These are phyloP conservation scores for Kodamaea restingae DNA, from an alignment of 805 yeast genomes.

Conservation along the genomic window DNA sequence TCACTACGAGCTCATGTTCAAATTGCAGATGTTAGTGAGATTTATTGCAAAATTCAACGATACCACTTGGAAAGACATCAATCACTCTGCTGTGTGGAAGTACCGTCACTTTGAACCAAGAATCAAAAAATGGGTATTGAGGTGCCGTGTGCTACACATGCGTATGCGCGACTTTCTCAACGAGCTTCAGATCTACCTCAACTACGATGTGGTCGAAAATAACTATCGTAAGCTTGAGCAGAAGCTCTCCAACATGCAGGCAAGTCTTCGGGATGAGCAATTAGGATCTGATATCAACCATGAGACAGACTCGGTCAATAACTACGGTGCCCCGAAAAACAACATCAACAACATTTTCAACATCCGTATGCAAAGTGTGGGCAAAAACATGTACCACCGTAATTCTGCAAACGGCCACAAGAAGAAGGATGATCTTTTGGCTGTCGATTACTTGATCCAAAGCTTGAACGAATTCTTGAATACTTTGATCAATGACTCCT, in stretches of 20 bases:
- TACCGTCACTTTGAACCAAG: slow-evolving; percentile 40
- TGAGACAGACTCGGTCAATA: slow-evolving; percentile 8
- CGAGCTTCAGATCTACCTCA: slow-evolving; percentile 52
- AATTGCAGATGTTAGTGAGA: slow-evolving; percentile 64
- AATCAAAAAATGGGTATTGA: slow-evolving; percentile 50
- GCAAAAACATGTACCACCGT: slow-evolving; percentile 6
- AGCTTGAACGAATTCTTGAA: slow-evolving; percentile 56
- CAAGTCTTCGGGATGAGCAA: slow-evolving; percentile 7
- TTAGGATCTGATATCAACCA: slow-evolving; percentile 13
- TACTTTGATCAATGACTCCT: slow-evolving; percentile 59
- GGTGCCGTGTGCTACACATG: slow-evolving; percentile 52
- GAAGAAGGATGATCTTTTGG: slow-evolving; percentile 1
- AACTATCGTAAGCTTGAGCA: slow-evolving; percentile 45
- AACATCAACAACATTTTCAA: slow-evolving; percentile 22
- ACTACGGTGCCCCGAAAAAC: slow-evolving; percentile 9
- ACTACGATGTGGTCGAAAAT: slow-evolving; percentile 55
- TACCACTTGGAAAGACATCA: slow-evolving; percentile 68
- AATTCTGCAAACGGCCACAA: slow-evolving; percentile 1
- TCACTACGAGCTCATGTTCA: slow-evolving; percentile 76
- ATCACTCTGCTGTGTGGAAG: slow-evolving; percentile 64
- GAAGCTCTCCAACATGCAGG: slow-evolving; percentile 13
- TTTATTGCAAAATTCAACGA: slow-evolving; percentile 57
- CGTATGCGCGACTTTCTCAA: slow-evolving; percentile 55
- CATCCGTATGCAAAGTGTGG: slow-evolving; percentile 15
- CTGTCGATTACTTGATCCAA: slow-evolving; percentile 35